Conservation (phyloP, 2,329 filamentous ascomycete species). For the Periconia macrospinosa region DNA sequence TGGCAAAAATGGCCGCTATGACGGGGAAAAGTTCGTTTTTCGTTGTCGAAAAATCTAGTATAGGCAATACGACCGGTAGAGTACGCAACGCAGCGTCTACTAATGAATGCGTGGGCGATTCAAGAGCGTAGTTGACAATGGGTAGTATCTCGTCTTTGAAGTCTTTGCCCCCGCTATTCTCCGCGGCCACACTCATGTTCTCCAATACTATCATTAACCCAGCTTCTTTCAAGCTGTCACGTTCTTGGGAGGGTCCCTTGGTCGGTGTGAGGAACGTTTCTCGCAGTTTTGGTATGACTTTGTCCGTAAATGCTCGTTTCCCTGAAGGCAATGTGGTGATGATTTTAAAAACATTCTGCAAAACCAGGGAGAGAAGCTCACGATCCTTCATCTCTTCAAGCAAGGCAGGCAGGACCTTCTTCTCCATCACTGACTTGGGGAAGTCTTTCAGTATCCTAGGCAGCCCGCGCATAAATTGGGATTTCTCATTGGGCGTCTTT, state of each 20-base stretch:
- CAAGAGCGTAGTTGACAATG: conserved; percentile 78
- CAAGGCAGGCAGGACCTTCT: conserved; percentile 85
- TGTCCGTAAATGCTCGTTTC: conserved; percentile 78
- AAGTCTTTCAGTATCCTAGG: conserved; percentile 88
- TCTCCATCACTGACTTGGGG: conserved; percentile 89
- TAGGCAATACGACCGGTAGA: conserved; percentile 77
- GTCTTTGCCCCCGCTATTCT: conserved; percentile 84
- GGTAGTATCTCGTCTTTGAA: conserved; percentile 96
- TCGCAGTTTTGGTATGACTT: conserved; percentile 80
- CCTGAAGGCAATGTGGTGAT: conserved; percentile 73
- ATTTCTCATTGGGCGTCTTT: conserved; percentile 89
- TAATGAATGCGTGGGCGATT: conserved; percentile 85
- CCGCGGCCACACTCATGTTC: conserved; percentile 73
- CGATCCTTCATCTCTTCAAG: conserved; percentile 93
- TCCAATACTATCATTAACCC: conserved; percentile 90
- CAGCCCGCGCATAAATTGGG: conserved; percentile 86
- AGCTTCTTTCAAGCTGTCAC: conserved; percentile 81
- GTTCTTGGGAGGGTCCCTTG: conserved; percentile 60
- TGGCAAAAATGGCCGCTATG: conserved; percentile 86
- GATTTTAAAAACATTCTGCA: conserved; percentile 93
- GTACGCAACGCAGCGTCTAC: conserved; percentile 83
- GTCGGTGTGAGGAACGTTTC: conserved; percentile 73
- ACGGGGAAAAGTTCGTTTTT: conserved; percentile 97
- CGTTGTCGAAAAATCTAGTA: conserved; percentile 93
- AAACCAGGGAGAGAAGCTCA: conserved; percentile 78